phyloP scores from a whole-genome alignment of 345 rosid genomes.

The Clausena lansium region DNA sequence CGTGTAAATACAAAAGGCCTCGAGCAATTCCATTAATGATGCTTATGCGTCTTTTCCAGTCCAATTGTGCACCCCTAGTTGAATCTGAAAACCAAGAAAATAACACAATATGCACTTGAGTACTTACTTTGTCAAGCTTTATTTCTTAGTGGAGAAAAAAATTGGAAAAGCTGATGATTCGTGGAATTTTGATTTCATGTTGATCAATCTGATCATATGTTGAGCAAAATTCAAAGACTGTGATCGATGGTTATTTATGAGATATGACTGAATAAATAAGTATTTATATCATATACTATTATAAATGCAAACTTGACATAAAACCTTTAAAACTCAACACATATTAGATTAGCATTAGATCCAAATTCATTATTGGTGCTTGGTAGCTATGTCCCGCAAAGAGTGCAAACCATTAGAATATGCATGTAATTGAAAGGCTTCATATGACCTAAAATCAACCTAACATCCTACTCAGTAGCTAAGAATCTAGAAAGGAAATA shows the following conservation, averaged over 20 bases:
- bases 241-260: too few species aligned
- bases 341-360: too few species aligned
- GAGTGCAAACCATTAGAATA: not conserved
- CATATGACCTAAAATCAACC: not conserved
- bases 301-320: too few species aligned
- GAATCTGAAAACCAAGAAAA: not conserved
- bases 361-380: not conserved
- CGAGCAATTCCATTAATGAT: constrained; percentile 34
- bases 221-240: too few species aligned
- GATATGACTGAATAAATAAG: too few species aligned
- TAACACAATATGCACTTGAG: too few species aligned
- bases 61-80: not conserved
- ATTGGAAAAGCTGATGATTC: not conserved
- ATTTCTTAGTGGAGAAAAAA: not conserved
- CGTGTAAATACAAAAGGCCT: constrained; percentile 38
- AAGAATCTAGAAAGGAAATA: too few species aligned
- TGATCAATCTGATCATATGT: too few species aligned
- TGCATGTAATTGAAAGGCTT: not conserved
- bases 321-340: too few species aligned
- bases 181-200: too few species aligned
- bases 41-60: constrained; percentile 18
- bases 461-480: not conserved
- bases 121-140: not conserved
- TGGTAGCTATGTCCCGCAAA: not conserved
- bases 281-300: too few species aligned